A percentile compares a stretch with the other conserved stretches of the same genome.
Evolutionary conservation across 768 basidiomycete species (phyloP).

Genomic region (Tulasnella sp.): DNA sequence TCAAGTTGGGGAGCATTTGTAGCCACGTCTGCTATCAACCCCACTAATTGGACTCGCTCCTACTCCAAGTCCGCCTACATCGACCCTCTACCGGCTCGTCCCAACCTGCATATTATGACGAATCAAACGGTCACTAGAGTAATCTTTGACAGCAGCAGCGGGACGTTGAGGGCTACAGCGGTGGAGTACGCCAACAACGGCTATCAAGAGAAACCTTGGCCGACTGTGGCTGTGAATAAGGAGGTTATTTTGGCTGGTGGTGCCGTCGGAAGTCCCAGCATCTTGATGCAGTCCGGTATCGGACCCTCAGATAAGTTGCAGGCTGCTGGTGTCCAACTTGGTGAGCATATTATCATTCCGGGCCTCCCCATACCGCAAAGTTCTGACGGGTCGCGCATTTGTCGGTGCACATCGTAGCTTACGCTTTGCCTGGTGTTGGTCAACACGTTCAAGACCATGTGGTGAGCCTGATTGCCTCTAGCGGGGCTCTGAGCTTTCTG

Average conservation of each 20-base stretch:
- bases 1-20: slow-evolving; percentile 52
- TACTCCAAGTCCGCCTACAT: slow-evolving; percentile 65
- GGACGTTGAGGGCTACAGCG: slow-evolving; percentile 41
- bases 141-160: slow-evolving; percentile 41
- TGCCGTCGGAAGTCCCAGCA: slow-evolving; percentile 51
- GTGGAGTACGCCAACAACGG: slow-evolving; percentile 49
- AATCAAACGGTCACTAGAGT: slow-evolving; percentile 58
- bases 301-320: slow-evolving; percentile 54
- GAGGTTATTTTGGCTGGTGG: slow-evolving; percentile 47
- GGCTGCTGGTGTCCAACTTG: slow-evolving; percentile 43
- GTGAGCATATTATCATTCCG: not conserved
- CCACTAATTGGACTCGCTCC: slow-evolving; percentile 58
- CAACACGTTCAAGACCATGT: slow-evolving; percentile 58
- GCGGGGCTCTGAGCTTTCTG: not conserved
- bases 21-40: slow-evolving; percentile 59
- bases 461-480: slow-evolving; percentile 33
- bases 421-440: slow-evolving; percentile 58
- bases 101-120: slow-evolving; percentile 61
- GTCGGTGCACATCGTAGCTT: slow-evolving; percentile 29
- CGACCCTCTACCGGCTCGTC: slow-evolving; percentile 58
- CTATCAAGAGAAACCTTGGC: slow-evolving; percentile 35
- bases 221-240: slow-evolving; percentile 53
- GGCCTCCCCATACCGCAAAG: not conserved
- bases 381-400: not conserved
- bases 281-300: slow-evolving; percentile 57